Percentiles rank a stretch among this genome's conserved stretches.
These are phyloP conservation scores for Amanita pseudoporphyria DNA, from an alignment of 768 basidiomycete species.

Conservation along the genomic window DNA sequence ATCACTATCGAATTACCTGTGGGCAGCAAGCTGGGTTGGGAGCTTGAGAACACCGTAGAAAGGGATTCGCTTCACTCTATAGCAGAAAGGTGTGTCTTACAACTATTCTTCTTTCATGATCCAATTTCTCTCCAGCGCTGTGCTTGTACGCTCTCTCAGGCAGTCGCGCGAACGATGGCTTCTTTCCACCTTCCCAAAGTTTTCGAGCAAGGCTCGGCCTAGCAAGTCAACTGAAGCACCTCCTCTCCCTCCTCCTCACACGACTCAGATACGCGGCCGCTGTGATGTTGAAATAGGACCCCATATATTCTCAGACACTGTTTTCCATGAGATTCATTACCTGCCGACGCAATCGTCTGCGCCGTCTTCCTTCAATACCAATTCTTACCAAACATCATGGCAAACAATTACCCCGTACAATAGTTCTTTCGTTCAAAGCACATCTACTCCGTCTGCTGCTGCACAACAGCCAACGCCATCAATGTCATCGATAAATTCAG, in stretches of 20 bases:
- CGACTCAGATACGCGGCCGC: conserved; percentile 51
- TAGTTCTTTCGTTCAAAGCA: conserved; percentile 8
- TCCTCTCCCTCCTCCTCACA: conserved; percentile 56
- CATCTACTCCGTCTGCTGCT: conserved; percentile 12
- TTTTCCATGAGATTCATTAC: conserved; percentile 69
- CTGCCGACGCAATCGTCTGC: conserved; percentile 23
- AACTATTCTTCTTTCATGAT: not conserved
- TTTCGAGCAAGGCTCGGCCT: conserved; percentile 54
- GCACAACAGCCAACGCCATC: conserved; percentile 18
- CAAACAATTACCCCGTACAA: conserved; percentile 7
- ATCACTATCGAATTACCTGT: conserved; percentile 36
- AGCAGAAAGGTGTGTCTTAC: conserved; percentile 42
- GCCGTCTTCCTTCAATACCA: not conserved
- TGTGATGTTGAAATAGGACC: conserved; percentile 72
- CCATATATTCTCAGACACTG: conserved; percentile 58
- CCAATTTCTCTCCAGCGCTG: conserved; percentile 30
- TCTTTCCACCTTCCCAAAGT: conserved; percentile 56
- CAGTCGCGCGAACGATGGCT: conserved; percentile 76
- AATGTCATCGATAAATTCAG: conserved; percentile 30
- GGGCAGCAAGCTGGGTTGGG: conserved; percentile 52
- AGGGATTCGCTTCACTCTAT: conserved; percentile 38
- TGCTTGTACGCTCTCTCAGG: conserved; percentile 56
- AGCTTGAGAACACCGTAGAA: conserved; percentile 33
- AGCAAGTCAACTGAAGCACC: conserved; percentile 34
- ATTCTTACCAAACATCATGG: conserved; percentile 2